Percentiles rank a stretch among this genome's conserved stretches.
These are phyloP conservation scores for Boletus sp. DNA, from an alignment of 768 basidiomycete species.

Conservation along the genomic window DNA sequence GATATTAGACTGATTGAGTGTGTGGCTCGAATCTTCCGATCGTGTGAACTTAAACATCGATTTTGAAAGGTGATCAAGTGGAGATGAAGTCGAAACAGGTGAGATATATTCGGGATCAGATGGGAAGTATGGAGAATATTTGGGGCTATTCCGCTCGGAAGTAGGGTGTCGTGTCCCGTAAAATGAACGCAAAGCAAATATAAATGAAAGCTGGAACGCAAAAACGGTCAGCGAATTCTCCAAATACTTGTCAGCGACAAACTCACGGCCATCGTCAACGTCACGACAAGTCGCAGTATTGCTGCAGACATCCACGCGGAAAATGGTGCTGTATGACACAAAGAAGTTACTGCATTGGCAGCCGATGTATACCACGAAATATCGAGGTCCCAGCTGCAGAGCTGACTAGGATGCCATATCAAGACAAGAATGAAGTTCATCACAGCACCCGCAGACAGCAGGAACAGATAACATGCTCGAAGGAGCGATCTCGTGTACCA, in stretches of 20 bases:
- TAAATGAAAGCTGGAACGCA: conserved; percentile 22
- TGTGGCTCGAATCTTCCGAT: conserved; percentile 21
- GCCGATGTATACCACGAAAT: conserved; percentile 55
- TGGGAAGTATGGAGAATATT: conserved; percentile 17
- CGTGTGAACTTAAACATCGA: conserved; percentile 11
- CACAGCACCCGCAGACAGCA: conserved; percentile 51
- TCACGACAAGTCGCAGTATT: conserved; percentile 52
- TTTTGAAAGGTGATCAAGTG: conserved; percentile 9
- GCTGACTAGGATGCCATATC: conserved; percentile 47
- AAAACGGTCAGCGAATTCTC: conserved; percentile 5
- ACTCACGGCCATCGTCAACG: conserved; percentile 54
- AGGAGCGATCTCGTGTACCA: conserved; percentile 24
- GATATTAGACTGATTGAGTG: conserved; percentile 18
- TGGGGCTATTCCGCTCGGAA: conserved; percentile 1
- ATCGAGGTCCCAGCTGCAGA: conserved; percentile 68
- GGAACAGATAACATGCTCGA: conserved; percentile 43
- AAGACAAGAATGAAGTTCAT: conserved; percentile 56
- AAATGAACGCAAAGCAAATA: conserved; percentile 20
- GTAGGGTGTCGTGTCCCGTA: conserved; percentile 17
- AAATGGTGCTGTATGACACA: conserved; percentile 34
- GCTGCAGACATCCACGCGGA: conserved; percentile 55
- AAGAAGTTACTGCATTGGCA: conserved; percentile 20
- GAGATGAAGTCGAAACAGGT: conserved; percentile 15
- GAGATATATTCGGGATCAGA: conserved; percentile 23
- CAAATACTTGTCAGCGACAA: background rate